Percentiles rank a stretch among this genome's conserved stretches.
phyloP scores from a whole-genome alignment of 2,329 filamentous ascomycete species.

The Penicillium sclerotiorum region DNA sequence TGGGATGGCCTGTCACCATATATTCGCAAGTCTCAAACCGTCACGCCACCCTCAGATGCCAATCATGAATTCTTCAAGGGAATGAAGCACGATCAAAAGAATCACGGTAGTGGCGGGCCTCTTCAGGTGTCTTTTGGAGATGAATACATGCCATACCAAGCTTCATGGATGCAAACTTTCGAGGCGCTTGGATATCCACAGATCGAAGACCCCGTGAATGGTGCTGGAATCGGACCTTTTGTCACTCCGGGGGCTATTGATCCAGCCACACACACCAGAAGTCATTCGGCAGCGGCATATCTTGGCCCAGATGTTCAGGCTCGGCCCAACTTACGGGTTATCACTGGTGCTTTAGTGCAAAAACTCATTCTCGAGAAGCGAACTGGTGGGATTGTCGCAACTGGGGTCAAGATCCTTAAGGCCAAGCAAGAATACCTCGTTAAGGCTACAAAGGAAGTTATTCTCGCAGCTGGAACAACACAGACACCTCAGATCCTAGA shows the following conservation, averaged over 20 bases:
- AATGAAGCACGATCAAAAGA: constrained; percentile 19
- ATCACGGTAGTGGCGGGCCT: constrained; percentile 12
- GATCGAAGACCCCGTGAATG: constrained; percentile 38
- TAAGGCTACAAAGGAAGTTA: constrained; percentile 51
- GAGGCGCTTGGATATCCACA: constrained; percentile 18
- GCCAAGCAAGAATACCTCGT: constrained; percentile 21
- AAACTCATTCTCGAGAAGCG: constrained; percentile 46
- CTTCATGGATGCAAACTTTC: constrained; percentile 20
- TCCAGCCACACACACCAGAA: constrained; percentile 32
- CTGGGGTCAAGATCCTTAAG: constrained; percentile 21
- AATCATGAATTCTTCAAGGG: constrained; percentile 13
- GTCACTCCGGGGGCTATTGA: constrained; percentile 41
- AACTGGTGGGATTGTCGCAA: constrained; percentile 20
- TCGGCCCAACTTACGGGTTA: constrained; percentile 50
- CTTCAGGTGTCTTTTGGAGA: constrained; percentile 16
- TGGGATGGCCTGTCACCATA: constrained; percentile 53
- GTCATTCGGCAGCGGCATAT: constrained; percentile 48
- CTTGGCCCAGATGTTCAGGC: constrained; percentile 36
- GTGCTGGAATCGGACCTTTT: constrained; percentile 44
- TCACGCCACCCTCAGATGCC: constrained; percentile 31
- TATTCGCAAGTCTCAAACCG: constrained; percentile 48
- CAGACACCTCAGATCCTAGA: constrained; percentile 62
- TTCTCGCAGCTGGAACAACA: constrained; percentile 61
- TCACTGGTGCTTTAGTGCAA: constrained; percentile 51
- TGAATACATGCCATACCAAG: constrained; percentile 20